Base-by-base conservation (phyloP, 495 filamentous ascomycete species). In the Apodospora peruviana region DNA sequence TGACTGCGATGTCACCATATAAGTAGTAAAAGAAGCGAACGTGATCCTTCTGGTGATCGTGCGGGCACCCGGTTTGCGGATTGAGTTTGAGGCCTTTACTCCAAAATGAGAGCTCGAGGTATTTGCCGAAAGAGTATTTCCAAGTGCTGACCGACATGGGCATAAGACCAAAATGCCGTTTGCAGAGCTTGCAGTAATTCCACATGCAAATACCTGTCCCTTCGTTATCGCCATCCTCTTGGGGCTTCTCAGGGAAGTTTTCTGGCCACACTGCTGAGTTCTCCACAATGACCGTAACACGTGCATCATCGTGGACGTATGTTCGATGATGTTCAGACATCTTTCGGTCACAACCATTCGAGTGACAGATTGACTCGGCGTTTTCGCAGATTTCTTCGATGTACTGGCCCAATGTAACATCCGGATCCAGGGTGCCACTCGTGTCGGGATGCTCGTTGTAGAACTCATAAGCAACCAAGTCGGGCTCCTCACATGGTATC, bases 61-160 rank as follows among this genome's bases (percentile, higher is more conserved):
- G 94, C 3, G 86, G 84, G 58, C 94, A 99, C 37, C 60, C 61
- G n/a, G 87, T 78, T 9, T 86, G 85, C 14, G 83, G 85, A 43
- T 88, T 80, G 22, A 90, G 76, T 60, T 82, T 87, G 35, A 96
- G 66, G 42, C 89, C 85, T 45, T 78, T 85, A 61, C 88, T 93
- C 91, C 90, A 97, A 59, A 96, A 97, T 2, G 88, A 93, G 14
- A 99, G 72, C 66, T 99, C 94, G 21, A 99, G 75, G 57, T 96
- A 99, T 67, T 99, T 99, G 3, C 84, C 91, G 59, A 99, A 94
- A 0, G 94, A 97, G 64, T 99, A 99, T 65, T 94, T 97, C 90
- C 91, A 99, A 2, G 89, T 95, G 60, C 78, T 90, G 43, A 88
- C 84, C 0, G 91, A 96, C 93, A 99, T 99, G 14, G 87, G 87